Percentiles rank a stretch among this genome's conserved stretches.
These are phyloP conservation scores for Xanthoconium separans DNA, from an alignment of 1,284 basidiomycete genomes.

Conservation along the genomic window DNA sequence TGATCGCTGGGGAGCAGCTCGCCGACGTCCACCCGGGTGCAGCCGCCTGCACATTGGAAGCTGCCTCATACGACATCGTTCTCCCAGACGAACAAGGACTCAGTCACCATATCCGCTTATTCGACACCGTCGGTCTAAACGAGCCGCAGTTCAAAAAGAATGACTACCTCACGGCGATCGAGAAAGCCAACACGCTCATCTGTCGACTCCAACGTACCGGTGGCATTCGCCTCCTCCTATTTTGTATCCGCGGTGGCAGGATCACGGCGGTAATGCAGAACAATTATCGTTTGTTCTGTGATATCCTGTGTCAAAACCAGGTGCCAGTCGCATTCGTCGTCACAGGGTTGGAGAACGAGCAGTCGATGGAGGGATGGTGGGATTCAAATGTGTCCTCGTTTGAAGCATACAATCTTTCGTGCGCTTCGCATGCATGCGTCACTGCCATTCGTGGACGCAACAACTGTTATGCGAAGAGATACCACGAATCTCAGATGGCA, in stretches of 20 bases:
- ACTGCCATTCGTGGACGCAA: slow-evolving; percentile 23
- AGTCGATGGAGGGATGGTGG: slow-evolving; percentile 28
- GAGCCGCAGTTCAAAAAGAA: slow-evolving; percentile 28
- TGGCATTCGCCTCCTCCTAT: slow-evolving; percentile 38
- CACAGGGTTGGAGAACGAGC: slow-evolving; percentile 36
- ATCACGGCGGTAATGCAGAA: slow-evolving; percentile 31
- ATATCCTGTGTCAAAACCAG: slow-evolving; percentile 31
- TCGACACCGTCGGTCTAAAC: slow-evolving; percentile 38
- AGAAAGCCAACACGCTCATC: slow-evolving; percentile 35
- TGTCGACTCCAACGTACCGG: slow-evolving; percentile 28
- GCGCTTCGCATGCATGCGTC: slow-evolving; percentile 25
- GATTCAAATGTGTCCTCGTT: slow-evolving; percentile 11
- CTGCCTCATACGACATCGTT: slow-evolving; percentile 17
- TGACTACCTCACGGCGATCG: slow-evolving; percentile 32
- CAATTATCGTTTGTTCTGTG: slow-evolving; percentile 36
- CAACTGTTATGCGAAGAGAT: slow-evolving; percentile 8
- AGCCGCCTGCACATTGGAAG: slow-evolving; percentile 19
- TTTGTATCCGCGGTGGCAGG: slow-evolving; percentile 34
- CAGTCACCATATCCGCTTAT: slow-evolving; percentile 20
- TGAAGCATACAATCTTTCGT: slow-evolving; percentile 16
- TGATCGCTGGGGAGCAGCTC: slow-evolving; percentile 19
- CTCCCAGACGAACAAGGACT: slow-evolving; percentile 11
- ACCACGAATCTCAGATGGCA: slow-evolving; percentile 20
- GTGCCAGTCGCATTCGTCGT: slow-evolving; percentile 37
- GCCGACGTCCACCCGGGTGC: slow-evolving; percentile 17